These are phyloP conservation scores for Neofusicoccum laricinum DNA, from an alignment of 2,329 filamentous ascomycete species.

Conservation along the genomic window DNA sequence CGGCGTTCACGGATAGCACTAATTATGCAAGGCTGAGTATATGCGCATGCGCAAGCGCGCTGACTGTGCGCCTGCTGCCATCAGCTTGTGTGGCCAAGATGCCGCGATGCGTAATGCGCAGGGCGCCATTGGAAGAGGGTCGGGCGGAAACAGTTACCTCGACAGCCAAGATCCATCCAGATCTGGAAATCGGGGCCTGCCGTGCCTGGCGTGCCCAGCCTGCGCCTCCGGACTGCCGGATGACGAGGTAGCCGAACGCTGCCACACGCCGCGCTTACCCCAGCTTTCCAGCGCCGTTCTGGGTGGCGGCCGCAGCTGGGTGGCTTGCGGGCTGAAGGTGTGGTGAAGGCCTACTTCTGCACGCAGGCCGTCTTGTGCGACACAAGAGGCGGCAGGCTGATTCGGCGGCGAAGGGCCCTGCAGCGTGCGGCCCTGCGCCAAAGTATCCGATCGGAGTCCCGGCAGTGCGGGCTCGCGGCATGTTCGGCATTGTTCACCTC, in stretches of 20 bases:
- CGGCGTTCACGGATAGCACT: no score
- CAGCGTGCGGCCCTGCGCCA: background rate
- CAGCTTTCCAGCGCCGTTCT: background rate
- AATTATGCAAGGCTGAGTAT: background rate
- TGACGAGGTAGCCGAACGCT: constrained; percentile 1
- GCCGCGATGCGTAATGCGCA: background rate
- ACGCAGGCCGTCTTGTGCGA: background rate
- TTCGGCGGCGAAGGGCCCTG: background rate
- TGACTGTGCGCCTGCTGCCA: background rate
- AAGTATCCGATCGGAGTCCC: background rate
- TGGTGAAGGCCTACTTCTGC: background rate
- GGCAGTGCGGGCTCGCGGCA: background rate
- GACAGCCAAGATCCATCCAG: background rate
- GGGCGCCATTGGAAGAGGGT: background rate
- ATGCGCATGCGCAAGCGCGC: background rate
- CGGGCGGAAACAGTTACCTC: background rate
- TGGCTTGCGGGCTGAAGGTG: background rate
- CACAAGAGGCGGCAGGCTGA: background rate
- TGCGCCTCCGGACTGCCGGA: background rate
- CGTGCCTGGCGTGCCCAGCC: background rate
- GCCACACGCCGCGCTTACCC: background rate
- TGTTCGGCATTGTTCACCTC: constrained; percentile 5
- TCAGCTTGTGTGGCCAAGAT: background rate
- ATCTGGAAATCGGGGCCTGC: background rate
- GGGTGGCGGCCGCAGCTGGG: background rate